Conservation (phyloP, 208 protist species). For the Crithidia brevicula region DNA sequence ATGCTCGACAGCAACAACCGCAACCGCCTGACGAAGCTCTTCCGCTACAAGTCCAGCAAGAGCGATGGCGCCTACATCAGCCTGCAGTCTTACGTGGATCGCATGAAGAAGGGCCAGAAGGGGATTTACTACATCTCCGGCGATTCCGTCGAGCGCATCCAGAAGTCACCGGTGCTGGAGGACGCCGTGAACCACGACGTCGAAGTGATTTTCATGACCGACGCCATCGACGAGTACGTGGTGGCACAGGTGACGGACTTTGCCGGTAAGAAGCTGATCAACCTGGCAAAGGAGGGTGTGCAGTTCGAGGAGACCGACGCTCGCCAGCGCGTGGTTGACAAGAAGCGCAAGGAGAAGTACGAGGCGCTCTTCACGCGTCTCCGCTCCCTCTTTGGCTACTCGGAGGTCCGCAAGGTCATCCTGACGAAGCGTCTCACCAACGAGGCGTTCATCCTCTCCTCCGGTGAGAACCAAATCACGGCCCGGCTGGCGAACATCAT, state of each 20-base stretch:
- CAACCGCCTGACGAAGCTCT: constrained; percentile 95
- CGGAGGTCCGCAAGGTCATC: constrained; percentile 88
- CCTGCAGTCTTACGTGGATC: constrained; percentile 92
- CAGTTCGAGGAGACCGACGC: constrained; percentile 92
- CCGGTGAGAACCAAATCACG: constrained; percentile 93
- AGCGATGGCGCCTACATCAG: constrained; percentile 75
- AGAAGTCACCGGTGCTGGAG: constrained; percentile 86
- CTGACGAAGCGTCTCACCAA: constrained; percentile 93
- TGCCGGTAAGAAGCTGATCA: constrained; percentile 95
- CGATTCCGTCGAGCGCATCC: constrained; percentile 76
- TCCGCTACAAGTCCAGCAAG: constrained; percentile 94
- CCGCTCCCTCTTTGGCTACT: constrained; percentile 65
- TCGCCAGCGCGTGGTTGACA: constrained; percentile 90
- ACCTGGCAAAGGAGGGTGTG: constrained; percentile 96
- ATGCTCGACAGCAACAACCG: constrained; percentile 97
- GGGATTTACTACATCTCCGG: constrained; percentile 95
- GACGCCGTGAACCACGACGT: constrained; percentile 80
- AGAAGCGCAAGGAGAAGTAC: constrained; percentile 92
- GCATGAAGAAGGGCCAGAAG: constrained; percentile 96
- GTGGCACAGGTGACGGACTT: constrained; percentile 94
- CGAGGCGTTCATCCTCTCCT: constrained; percentile 95
- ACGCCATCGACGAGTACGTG: constrained; percentile 99
- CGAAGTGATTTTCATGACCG: constrained; percentile 96
- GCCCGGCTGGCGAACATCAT: constrained; percentile 98
- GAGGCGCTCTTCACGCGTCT: constrained; percentile 87